phyloP scores from a whole-genome alignment of 768 basidiomycete genomes.

The Cyclocybe cylindracea region DNA sequence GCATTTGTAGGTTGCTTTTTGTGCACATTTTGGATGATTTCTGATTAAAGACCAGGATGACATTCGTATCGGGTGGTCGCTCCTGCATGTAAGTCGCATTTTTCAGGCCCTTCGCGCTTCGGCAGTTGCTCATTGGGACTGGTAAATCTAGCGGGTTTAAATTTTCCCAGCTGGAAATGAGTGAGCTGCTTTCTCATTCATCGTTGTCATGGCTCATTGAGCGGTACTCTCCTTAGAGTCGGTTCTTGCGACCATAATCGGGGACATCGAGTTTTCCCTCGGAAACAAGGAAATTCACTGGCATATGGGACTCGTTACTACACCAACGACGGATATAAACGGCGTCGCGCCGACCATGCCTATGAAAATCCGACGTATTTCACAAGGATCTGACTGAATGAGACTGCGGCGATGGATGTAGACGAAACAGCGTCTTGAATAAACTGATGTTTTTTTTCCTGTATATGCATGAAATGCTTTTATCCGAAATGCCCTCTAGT shows the following conservation, averaged over 20 bases:
- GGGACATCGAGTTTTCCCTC: constrained; percentile 20
- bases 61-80: constrained; percentile 17
- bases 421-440: too few relatives aligned
- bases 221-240: constrained; percentile 14
- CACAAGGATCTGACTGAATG: too few relatives aligned
- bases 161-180: constrained; percentile 56
- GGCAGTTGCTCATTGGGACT: not conserved
- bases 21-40: not conserved
- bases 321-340: constrained; percentile 9
- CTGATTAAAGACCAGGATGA: constrained; percentile 12
- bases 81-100: not conserved
- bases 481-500: too few relatives aligned
- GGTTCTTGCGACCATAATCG: constrained; percentile 18
- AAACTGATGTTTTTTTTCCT: too few relatives aligned
- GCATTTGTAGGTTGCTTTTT: constrained; percentile 31
- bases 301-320: constrained; percentile 26
- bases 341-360: constrained; percentile 6
- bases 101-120: not conserved
- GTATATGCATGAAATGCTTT: too few relatives aligned
- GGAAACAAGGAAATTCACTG: constrained; percentile 22
- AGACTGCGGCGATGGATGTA: too few relatives aligned
- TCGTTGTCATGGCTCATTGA: too few relatives aligned
- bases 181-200: constrained; percentile 20
- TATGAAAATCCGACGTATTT: not conserved
- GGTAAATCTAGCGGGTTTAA: constrained; percentile 57